Base-by-base conservation (phyloP, 2,329 filamentous ascomycete species). In the Aureobasidium namibiae region DNA sequence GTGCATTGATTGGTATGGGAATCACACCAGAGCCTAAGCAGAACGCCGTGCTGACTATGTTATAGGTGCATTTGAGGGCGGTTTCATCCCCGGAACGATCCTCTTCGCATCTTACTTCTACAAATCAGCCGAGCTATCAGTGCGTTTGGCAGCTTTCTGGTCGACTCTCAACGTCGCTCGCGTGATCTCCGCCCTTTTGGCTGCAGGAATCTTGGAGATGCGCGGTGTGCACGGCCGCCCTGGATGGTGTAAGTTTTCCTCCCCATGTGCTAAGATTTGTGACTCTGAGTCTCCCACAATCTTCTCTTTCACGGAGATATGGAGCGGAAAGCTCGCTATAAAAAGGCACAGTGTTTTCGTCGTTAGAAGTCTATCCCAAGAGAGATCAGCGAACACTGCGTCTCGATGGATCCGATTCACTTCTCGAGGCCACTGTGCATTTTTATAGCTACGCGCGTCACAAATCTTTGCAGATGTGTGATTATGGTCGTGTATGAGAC, bases 51-150 rank as follows among this genome's bases (percentile, higher is more conserved):
- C 36, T 38, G 6, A 38, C 9, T 18, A 1, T 18, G n/a, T 62
- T 9, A 59, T 63, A 13, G 62, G 62, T 2, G 11, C 52, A 4
- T 62, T 60, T 18, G 62, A 64, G 29, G 62, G 62, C 10, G 62
- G 62, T 4, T 64, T 63, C 50, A 59, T 61, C 16, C 61, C 62
- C 3, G 62, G 61, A 16, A 64, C 59, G 7, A 61, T 64, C 14
- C 52, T 61, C 6, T 64, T 63, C 42, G 39, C 56, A 11, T 61
- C 61, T 14, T 62, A 62, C 31, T 64, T 63, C 44, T 64, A 64
- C 53, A 62, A 53, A 13, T 61, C 59, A 14, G 34, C 42, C 11
- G 62, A 64, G 36, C 24, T 64, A 5, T 56, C 62, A 11, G 38
- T 60, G 2, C 61, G 62, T 8, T 42, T 64, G 13, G 61, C 61